Evolutionary conservation across 306 rosid species (phyloP), one percentile per base, ranked within the genome.

Genomic region (Acacia acuminata): DNA sequence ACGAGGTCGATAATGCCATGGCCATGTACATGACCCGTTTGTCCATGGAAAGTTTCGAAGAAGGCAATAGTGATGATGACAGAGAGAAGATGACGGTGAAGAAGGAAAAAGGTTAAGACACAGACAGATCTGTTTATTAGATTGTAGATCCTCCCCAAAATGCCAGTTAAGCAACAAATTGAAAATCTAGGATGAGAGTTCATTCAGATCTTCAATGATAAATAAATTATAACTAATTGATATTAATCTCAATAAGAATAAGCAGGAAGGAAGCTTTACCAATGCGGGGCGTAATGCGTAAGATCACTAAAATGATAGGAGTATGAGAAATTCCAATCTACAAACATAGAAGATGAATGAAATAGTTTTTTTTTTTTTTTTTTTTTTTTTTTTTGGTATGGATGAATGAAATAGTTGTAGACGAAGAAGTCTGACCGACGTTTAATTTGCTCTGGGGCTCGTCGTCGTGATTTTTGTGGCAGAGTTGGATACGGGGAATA

Each of bases 271-370:
- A 63, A 70, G 74, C 0, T 78, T 84, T 85, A 95, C 99, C 99
- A 95, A 13, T 98, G 98, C 30, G 99, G 99, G 69, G 97, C 91
- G 83, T 95, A 95, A 82, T 95, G 99, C 25, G 79, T 56, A 63
- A 85, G 89, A 83, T 95, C 99, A 82, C 76, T 61, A 80, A 71
- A 19, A 84, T 4, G 11, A 53, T 13, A 42, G n/a, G 82, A 77
- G 42, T 14, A 14, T 85, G 24, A 83, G 82, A 74, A 61, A 73
- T 73, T 82, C 60, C 56, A 66, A 44, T 43, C 61, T 2, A 53
- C 30, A 63, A 55, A 73, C 16, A 30, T 13, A 13, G 63, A 42
- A 34, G 4, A 43, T 17, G 42, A 13, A 12, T 10, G 2, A n/a
- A n/a, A n/a, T n/a, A n/a, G n/a, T n/a, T n/a, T n/a, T n/a, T n/a